A percentile compares a stretch with the other conserved stretches of the same genome.
Conservation (phyloP, 2,329 filamentous ascomycete genomes). For the Pseudogymnoascus destructans region DNA sequence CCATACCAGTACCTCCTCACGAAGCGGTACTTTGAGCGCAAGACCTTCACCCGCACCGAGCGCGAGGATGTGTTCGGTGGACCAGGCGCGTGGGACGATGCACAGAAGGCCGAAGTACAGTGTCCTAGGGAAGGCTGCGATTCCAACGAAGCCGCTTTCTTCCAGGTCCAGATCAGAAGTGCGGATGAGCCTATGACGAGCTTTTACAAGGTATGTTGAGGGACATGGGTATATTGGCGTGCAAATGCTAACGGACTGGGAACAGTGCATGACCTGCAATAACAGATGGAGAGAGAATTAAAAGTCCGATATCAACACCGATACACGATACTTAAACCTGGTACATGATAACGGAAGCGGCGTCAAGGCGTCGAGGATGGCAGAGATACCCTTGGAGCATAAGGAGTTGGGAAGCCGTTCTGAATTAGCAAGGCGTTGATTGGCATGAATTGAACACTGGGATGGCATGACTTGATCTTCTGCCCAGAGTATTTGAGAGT, state of each 20-base stretch:
- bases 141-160: constrained; percentile 79
- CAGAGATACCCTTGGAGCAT: not conserved
- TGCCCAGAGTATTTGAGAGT: not conserved
- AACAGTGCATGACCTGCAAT: constrained; percentile 53
- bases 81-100: constrained; percentile 78
- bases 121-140: constrained; percentile 72
- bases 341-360: not conserved
- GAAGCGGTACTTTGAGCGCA: constrained; percentile 65
- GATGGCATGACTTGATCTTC: not conserved
- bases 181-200: constrained; percentile 98
- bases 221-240: constrained; percentile 12
- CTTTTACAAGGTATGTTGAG: constrained; percentile 62
- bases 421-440: constrained; percentile 4
- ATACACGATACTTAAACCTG: not conserved
- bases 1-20: constrained; percentile 81
- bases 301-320: not conserved
- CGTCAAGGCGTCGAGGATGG: not conserved
- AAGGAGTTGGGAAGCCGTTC: not conserved
- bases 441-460: not conserved
- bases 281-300: constrained; percentile 55
- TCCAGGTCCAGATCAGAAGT: constrained; percentile 93
- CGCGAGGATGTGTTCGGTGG: constrained; percentile 85
- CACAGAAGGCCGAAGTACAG: constrained; percentile 70
- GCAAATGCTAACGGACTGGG: constrained; percentile 17
- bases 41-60: constrained; percentile 68